Base-by-base conservation (phyloP, 495 filamentous ascomycete species). In the Collariella sp. region DNA sequence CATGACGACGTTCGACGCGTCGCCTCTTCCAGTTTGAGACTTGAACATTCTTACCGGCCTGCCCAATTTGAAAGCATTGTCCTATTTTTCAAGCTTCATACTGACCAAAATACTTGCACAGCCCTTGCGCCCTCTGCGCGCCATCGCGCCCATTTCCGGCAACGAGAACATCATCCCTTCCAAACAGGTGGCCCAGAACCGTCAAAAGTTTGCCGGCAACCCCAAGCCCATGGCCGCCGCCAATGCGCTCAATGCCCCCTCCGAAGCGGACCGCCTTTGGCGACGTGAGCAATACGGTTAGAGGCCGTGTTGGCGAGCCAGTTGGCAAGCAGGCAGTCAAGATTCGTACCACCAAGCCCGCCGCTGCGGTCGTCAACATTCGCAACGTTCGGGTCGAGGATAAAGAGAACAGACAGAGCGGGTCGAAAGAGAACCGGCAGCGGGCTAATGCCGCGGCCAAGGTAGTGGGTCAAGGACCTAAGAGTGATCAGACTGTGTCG, bases 151-250 rank as follows among this genome's bases (percentile, higher is more conserved):
- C 60, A 77, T 42, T 5, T 57, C 60, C 44, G 65, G 83, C 60
- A 87, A 89, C 73, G 93, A 97, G 70, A 91, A 91, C 67, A 74
- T 75, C 20, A 74, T 81, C 18, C 68, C 79, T 15, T 56, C 73
- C 43, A 76, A 76, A 57, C 88, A 84, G 65, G 67, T 78, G 24
- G 68, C 86, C 52, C 87, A 89, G 59, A 84, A 91, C 62, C 84
- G 83, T 23, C 85, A 89, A 72, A 95, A 91, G 69, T 93, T 89
- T 0, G 84, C 81, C 9, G 78, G 86, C 19, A 85, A 83, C 41
- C 70, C 90, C 42, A 80, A 77, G 42, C 71, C 73, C 22, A 70
- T 82, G 51, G 58, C 76, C 15, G 72, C 79, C 43, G 77, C 73
- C 18, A 79, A 76, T 46, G 77, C 77, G 26, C 67, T 85, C 46